Percentiles rank a stretch among this genome's conserved stretches.
These are phyloP conservation scores for Mucor velutinosus DNA, from an alignment of 371 early-diverging fungal species.

Conservation along the genomic window DNA sequence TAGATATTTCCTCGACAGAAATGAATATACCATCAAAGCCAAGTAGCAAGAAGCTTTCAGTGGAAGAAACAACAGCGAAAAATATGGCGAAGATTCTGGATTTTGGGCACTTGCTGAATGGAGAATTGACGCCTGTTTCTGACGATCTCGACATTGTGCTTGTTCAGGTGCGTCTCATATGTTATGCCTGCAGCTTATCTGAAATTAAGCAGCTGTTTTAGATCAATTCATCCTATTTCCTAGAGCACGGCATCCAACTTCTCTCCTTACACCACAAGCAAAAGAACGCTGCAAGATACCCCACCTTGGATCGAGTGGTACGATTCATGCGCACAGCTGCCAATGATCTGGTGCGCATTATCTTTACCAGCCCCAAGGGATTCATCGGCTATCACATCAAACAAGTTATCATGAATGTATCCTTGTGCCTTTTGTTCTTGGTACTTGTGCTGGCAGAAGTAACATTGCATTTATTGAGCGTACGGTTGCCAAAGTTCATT, in stretches of 20 bases:
- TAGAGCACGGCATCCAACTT: conserved; percentile 45
- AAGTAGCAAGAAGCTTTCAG: not conserved
- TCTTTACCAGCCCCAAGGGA: conserved; percentile 24
- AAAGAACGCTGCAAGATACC: conserved; percentile 15
- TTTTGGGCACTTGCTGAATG: conserved; percentile 22
- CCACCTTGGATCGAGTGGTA: conserved; percentile 1
- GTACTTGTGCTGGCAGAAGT: conserved; percentile 52
- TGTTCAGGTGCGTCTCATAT: conserved; percentile 25
- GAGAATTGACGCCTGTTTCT: not conserved
- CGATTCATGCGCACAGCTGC: not conserved
- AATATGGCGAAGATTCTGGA: conserved; percentile 28
- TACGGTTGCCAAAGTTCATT: conserved; percentile 56
- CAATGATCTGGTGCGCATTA: conserved; percentile 18
- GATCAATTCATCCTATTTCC: conserved; percentile 55
- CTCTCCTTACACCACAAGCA: conserved; percentile 32
- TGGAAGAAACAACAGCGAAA: not conserved
- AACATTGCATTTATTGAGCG: conserved; percentile 54
- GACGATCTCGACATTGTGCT: conserved; percentile 31
- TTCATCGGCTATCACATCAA: conserved; percentile 35
- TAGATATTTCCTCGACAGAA: conserved; percentile 66
- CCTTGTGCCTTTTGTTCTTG: conserved; percentile 46
- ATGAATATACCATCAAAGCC: conserved; percentile 17
- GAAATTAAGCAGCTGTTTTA: conserved; percentile 4
- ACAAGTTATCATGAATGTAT: conserved; percentile 30
- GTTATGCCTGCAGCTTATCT: not conserved